Base-by-base conservation (phyloP, 495 filamentous ascomycete genomes). In the Cladorrhinum samala region DNA sequence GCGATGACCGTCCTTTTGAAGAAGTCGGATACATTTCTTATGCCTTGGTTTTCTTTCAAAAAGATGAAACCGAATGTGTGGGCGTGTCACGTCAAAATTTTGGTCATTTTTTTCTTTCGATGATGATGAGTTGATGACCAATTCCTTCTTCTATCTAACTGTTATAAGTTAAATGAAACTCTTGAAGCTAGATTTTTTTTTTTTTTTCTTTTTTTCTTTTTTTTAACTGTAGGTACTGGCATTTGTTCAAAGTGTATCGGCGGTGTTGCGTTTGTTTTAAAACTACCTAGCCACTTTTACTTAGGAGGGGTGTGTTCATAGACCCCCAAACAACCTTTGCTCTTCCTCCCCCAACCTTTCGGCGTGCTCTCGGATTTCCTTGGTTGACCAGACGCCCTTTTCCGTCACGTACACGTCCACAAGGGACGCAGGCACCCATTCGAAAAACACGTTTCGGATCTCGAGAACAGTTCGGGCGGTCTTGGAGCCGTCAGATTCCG, bases 381-480 rank as follows among this genome's bases (percentile, higher is more conserved):
- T 45, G 23, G 47, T 37, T 2, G 47, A 63, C 65, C 61, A 72
- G 24, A 66, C 52, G 2, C 73, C 73, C 9, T 72, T 59, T 39
- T 87, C 83, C 4, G 77, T 79, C 45, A 84, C 57, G 55, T 83
- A 85, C 0, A 58, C 71, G 61, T 86, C 76, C 0, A 87, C 70
- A 21, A 77, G 64, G 1, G 53, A 46, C 3, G 72, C 60, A 1
- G 78, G 74, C 7, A 85, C 71, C 83, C 83, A 86, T 66, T 89
- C 84, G 51, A 87, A 87, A 50, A 82, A 84, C 13, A 76, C 56
- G 54, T 87, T 87, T 43, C 70, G 75, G 9, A 85, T 70, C 11
- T 63, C 37, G 0, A 33, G n/a, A n/a, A n/a, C n/a, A n/a, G n/a
- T n/a, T n/a, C n/a, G n/a, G n/a, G 7, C 30, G 14, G 30, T 71